Evolutionary conservation across 75 land plant species (phyloP).

Genomic region (Cunninghamia lanceolata): DNA sequence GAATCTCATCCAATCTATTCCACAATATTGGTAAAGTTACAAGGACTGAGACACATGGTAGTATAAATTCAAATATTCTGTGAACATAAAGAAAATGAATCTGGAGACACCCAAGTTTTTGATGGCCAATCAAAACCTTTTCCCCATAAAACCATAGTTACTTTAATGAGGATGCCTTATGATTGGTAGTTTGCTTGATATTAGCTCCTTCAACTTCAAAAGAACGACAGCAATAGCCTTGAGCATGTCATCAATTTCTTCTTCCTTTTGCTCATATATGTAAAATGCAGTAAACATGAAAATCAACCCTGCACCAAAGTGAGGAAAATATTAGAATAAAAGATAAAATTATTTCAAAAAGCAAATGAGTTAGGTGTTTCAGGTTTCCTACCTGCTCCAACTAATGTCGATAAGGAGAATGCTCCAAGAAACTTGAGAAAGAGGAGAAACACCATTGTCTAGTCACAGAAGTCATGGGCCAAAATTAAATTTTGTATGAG

Average conservation of each 20-base stretch:
- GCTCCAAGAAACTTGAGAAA: slow-evolving; percentile 23
- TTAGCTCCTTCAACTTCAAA: neutral
- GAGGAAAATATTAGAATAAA: neutral
- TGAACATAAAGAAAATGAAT: neutral
- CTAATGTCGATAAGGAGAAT: slow-evolving; percentile 9
- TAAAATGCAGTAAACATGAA: slow-evolving; percentile 46
- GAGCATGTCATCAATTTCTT: slow-evolving; percentile 39
- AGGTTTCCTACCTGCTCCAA: slow-evolving; percentile 34
- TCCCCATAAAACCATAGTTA: neutral
- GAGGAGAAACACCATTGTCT: slow-evolving; percentile 24
- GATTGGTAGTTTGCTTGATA: neutral
- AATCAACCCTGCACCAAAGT: slow-evolving; percentile 33
- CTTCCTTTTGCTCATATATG: slow-evolving; percentile 61
- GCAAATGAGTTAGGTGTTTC: neutral
- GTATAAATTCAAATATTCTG: neutral
- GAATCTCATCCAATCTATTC: neutral
- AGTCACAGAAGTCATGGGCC: neutral
- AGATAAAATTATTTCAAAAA: neutral
- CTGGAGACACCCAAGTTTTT: neutral
- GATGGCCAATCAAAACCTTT: neutral
- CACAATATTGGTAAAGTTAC: neutral
- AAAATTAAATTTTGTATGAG: neutral
- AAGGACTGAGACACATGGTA: neutral
- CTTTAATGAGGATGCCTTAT: neutral
- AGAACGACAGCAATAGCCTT: neutral